Evolutionary conservation across 495 filamentous ascomycete genomes (phyloP), one percentile per base, ranked within the genome.

Genomic region (Penicillium canescens): DNA sequence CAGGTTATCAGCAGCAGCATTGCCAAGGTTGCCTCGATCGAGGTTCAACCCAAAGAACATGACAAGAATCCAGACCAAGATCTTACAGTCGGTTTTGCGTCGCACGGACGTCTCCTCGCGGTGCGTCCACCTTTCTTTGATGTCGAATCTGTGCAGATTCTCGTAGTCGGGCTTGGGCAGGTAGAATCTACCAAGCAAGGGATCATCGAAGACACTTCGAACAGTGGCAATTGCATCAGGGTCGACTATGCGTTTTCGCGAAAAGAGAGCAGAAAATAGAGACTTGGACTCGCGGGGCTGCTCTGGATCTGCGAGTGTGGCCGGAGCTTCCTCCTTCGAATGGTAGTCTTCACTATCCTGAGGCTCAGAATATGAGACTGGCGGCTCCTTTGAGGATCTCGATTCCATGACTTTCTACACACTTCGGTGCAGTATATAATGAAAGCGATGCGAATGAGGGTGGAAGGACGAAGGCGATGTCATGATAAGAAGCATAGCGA

Each of bases 1-100:
- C 52, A 89, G 70, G 64, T 87, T 83, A 63, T 89, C 86, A 0
- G 83, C 78, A 1, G 86, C 62, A 6, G 86, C 85, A 52, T 88
- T 79, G 12, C 65, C 58, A 42, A 89, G 76, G 56, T 91, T 92
- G 14, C 83, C 81, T n/a, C 88, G 78, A 57, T 92, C 88, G 2
- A 91, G 69, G 46, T 92, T 83, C 28, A 92, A 75, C 0, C 82
- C 85, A 46, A 90, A 89, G 73, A 95, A 96, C 65, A 84, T 86
- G 54, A 95, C 79, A 40, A 93, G 83, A 42, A 80, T 80, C 78
- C 79, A 81, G 14, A 71, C 28, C 26, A 75, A 75, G n/a, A 88
- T 75, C 13, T 59, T 66, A 16, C 57, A 51, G 54, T 82, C 80
- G 0, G 63, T 61, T 53, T 69, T 73, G 34, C 63, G 61, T 3